phyloP scores from a whole-genome alignment of 306 rosid genomes.

The Benincasa hispida region DNA sequence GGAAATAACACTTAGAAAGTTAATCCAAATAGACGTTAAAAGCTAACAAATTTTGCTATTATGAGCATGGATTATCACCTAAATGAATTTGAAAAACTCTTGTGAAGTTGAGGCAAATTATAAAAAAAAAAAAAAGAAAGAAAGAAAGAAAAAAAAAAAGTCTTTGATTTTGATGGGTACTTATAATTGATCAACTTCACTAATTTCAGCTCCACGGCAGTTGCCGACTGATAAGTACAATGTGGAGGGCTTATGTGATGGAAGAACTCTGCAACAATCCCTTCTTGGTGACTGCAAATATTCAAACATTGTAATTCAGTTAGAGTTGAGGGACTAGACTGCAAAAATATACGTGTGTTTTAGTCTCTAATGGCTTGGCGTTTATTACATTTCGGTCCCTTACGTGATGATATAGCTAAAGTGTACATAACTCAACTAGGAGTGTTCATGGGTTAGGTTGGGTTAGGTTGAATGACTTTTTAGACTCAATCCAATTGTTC shows the following conservation, averaged over 20 bases:
- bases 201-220: constrained; percentile 53
- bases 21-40: no score
- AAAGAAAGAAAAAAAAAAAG: not conserved
- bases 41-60: not conserved
- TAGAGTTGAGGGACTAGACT: not conserved
- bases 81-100: not conserved
- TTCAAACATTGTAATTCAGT: constrained; percentile 5
- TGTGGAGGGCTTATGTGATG: constrained; percentile 31
- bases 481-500: no score
- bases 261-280: constrained; percentile 71
- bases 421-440: no score
- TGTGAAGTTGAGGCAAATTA: not conserved
- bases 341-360: not conserved
- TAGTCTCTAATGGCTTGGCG: not conserved
- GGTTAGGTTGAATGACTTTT: no score
- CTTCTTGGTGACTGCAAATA: constrained; percentile 80
- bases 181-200: constrained; percentile 32
- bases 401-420: no score
- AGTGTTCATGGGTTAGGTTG: no score
- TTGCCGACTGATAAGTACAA: constrained; percentile 52
- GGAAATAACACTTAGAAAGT: no score
- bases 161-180: not conserved
- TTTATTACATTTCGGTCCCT: not conserved
- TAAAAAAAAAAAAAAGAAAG: no score
- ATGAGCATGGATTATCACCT: not conserved